Percentiles rank a stretch among this genome's conserved stretches.
These are phyloP conservation scores for Ascochyta rabiei DNA, from an alignment of 2,329 filamentous ascomycete genomes.

Conservation along the genomic window DNA sequence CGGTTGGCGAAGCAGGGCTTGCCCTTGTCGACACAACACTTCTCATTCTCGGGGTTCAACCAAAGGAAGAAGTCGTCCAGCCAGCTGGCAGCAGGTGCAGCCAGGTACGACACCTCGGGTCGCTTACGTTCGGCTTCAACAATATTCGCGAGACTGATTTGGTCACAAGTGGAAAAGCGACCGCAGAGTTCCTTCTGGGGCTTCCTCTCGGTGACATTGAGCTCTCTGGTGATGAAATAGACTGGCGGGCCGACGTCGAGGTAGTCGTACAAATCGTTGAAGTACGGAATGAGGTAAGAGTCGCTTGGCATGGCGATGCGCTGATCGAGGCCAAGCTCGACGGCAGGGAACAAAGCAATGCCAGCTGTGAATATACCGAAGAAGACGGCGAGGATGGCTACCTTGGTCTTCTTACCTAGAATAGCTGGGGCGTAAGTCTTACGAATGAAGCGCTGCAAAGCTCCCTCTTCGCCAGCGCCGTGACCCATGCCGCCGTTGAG, in stretches of 20 bases:
- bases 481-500: constrained; percentile 68
- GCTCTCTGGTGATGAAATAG: constrained; percentile 86
- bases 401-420: constrained; percentile 80
- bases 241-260: constrained; percentile 91
- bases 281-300: constrained; percentile 94
- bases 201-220: constrained; percentile 76
- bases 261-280: constrained; percentile 94
- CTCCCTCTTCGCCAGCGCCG: constrained; percentile 81
- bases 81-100: constrained; percentile 90
- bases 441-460: constrained; percentile 85
- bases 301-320: constrained; percentile 91
- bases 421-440: constrained; percentile 85
- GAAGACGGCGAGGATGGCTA: constrained; percentile 78
- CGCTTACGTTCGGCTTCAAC: constrained; percentile 94
- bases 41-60: constrained; percentile 78
- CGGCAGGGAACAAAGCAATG: constrained; percentile 80
- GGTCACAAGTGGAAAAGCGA: constrained; percentile 85
- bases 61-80: constrained; percentile 95
- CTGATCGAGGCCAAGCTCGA: constrained; percentile 90
- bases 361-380: constrained; percentile 85
- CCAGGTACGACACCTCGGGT: constrained; percentile 83
- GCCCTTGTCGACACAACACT: constrained; percentile 67
- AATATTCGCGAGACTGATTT: constrained; percentile 83
- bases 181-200: constrained; percentile 89
- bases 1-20: constrained; percentile 80